phyloP scores from a whole-genome alignment of 2,329 filamentous ascomycete genomes.

The Pyrenophora seminiperda region DNA sequence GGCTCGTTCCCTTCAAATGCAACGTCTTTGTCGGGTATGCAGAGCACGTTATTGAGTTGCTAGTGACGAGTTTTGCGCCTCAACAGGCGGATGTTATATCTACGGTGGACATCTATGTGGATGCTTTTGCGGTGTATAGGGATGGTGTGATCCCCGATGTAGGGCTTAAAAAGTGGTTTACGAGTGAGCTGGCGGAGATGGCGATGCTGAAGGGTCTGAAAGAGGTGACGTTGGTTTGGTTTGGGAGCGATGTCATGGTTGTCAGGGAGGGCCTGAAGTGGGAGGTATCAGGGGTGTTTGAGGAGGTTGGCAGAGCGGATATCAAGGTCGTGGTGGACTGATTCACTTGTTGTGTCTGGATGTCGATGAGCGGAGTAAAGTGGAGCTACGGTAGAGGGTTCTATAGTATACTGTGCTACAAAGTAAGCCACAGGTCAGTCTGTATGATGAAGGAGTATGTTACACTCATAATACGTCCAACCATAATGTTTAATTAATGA shows the following conservation, averaged over 20 bases:
- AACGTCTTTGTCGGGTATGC: constrained; percentile 9
- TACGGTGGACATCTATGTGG: constrained; percentile 1
- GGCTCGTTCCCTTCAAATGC: constrained; percentile 2
- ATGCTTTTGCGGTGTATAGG: constrained; percentile 6
- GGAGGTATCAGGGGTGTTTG: background rate
- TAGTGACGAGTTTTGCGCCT: background rate
- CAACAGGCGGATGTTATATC: background rate
- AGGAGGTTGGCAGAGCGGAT: background rate
- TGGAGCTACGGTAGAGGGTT: no score
- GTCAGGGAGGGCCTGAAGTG: background rate
- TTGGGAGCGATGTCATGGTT: background rate
- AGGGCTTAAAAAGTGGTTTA: constrained; percentile 6
- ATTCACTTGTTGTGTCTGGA: background rate
- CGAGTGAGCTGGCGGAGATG: background rate
- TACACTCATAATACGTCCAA: no score
- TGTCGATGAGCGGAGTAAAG: no score
- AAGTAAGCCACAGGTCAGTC: background rate
- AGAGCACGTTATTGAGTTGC: constrained; percentile 8
- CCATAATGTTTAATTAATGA: background rate
- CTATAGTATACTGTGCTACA: background rate
- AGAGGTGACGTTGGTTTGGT: constrained; percentile 3
- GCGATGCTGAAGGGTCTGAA: background rate
- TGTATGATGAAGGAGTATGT: no score
- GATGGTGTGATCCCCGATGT: constrained; percentile 1
- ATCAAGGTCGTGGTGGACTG: background rate